These are phyloP conservation scores for Bacterosira constricta DNA, from an alignment of 108 stramenopile species.

Conservation along the genomic window DNA sequence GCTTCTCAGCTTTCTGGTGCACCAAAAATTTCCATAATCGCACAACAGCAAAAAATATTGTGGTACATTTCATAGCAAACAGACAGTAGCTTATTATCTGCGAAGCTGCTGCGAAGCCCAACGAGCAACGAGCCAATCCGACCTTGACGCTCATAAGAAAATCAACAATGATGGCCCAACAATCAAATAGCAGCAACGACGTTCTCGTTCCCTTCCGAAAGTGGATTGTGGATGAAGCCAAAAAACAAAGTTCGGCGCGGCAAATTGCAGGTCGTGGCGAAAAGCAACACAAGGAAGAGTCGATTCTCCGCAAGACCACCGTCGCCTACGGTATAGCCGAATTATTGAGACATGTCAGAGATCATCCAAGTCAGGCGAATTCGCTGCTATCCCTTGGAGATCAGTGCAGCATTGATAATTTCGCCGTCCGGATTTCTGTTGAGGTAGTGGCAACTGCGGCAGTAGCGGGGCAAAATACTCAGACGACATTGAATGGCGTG, in stretches of 20 bases:
- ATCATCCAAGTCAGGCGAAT: neutral
- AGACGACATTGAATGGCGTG: slow-evolving; percentile 15
- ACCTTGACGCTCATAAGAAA: too few species aligned
- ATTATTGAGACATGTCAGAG: slow-evolving; percentile 15
- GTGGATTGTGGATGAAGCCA: neutral
- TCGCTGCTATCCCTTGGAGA: neutral
- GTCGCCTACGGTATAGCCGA: slow-evolving; percentile 40
- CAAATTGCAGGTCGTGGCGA: neutral
- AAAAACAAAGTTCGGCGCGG: neutral
- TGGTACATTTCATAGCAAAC: too few species aligned
- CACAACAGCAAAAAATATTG: too few species aligned
- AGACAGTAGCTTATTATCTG: too few species aligned
- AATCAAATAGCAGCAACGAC: neutral
- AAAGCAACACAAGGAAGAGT: neutral
- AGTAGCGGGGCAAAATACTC: neutral
- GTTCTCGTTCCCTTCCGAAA: neutral
- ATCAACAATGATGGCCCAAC: too few species aligned
- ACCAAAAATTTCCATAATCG: too few species aligned
- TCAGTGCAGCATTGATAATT: slow-evolving; percentile 16
- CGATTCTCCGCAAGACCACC: slow-evolving; percentile 25
- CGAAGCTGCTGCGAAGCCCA: too few species aligned
- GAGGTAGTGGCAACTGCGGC: neutral
- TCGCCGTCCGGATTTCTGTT: neutral
- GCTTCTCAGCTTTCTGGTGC: too few species aligned
- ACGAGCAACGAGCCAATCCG: too few species aligned